Conservation (phyloP, 352 stramenopile species). For the Nothophytophthora sp. region DNA sequence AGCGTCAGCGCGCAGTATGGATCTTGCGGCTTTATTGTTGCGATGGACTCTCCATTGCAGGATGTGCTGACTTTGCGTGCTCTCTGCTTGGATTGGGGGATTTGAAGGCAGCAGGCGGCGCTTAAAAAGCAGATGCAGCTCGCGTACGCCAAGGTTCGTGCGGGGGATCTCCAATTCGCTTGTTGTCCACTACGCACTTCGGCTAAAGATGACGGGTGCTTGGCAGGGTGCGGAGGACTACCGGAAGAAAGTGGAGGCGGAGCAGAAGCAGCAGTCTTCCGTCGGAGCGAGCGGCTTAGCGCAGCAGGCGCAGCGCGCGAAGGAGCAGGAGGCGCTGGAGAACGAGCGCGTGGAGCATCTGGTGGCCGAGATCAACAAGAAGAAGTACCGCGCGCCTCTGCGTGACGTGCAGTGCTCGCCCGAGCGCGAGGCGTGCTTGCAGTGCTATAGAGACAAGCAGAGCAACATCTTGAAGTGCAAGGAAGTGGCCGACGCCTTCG, state of each 20-base stretch:
- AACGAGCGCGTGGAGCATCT: conserved; percentile 71
- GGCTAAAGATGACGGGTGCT: conserved; percentile 1
- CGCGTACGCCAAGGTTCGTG: conserved; percentile 68
- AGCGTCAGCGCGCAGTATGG: conserved; percentile 49
- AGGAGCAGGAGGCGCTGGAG: conserved; percentile 71
- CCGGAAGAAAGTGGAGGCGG: conserved; percentile 58
- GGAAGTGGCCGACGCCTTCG: conserved; percentile 85
- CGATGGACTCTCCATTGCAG: background rate
- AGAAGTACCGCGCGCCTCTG: conserved; percentile 83
- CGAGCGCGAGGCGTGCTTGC: conserved; percentile 78
- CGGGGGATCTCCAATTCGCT: background rate
- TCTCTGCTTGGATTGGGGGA: background rate
- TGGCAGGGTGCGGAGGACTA: conserved; percentile 65
- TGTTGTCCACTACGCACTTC: background rate
- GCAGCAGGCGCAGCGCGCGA: conserved; percentile 62
- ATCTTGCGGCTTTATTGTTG: background rate
- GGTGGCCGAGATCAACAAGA: conserved; percentile 78
- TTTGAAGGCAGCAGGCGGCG: conserved; percentile 52
- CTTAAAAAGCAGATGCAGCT: conserved; percentile 80
- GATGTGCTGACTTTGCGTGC: background rate
- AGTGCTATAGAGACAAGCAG: conserved; percentile 87
- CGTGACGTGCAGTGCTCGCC: conserved; percentile 80
- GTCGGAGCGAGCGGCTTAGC: conserved; percentile 19
- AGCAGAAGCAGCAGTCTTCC: conserved; percentile 33
- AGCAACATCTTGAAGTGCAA: conserved; percentile 83